These are phyloP conservation scores for Suillus cothurnatus DNA, from an alignment of 768 basidiomycete species.

Conservation along the genomic window DNA sequence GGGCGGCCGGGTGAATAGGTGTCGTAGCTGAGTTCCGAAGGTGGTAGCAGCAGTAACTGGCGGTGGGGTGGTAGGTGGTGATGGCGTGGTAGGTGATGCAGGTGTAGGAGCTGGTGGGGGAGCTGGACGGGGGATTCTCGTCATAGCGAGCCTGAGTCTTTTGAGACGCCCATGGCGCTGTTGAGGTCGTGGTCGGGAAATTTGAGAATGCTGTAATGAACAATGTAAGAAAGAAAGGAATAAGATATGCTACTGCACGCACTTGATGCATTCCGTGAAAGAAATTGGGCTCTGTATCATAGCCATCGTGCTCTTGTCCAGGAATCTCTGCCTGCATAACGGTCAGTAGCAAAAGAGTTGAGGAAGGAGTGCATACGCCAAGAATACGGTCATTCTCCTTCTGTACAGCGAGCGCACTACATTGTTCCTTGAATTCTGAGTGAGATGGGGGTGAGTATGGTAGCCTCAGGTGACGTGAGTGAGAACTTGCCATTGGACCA, in stretches of 20 bases:
- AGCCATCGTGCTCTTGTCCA: neutral
- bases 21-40: neutral
- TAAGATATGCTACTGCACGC: neutral
- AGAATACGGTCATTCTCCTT: neutral
- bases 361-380: neutral
- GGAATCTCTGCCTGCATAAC: neutral
- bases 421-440: too few relatives aligned
- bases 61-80: neutral
- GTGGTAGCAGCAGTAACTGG: neutral
- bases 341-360: neutral
- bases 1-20: neutral
- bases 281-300: neutral
- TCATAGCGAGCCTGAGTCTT: neutral
- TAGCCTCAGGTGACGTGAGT: too few relatives aligned
- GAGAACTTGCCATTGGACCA: too few relatives aligned
- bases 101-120: too few relatives aligned
- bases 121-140: neutral
- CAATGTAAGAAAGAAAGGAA: neutral
- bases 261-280: neutral
- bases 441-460: too few relatives aligned
- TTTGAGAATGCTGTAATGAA: neutral
- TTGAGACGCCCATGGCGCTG: neutral
- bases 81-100: too few relatives aligned
- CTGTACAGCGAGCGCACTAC: too few relatives aligned
- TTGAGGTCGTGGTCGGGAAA: neutral